Evolutionary conservation across 371 early-diverging fungal genomes (phyloP), one percentile per base, ranked within the genome.

Genomic region (Apophysomyces elegans): DNA sequence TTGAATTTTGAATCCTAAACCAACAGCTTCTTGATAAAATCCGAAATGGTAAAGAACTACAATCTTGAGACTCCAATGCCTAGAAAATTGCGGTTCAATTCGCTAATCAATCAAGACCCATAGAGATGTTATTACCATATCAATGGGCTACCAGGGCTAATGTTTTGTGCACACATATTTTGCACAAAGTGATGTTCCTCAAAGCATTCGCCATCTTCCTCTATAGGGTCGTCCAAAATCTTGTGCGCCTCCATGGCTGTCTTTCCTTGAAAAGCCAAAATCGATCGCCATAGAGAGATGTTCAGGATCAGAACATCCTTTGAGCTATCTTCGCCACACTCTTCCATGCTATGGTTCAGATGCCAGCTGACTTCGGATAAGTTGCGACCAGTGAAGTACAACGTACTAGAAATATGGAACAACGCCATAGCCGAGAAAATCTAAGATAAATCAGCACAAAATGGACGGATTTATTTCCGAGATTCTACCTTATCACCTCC

Each of bases 1-100:
- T 37, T 72, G 64, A 14, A 76, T 71, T 21, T 76, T 72, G 36
- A 74, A 74, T 35, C 82, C 82, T 14, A 75, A 43, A 18, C 70
- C 69, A 11, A 73, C 72, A 14, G 82, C 82, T 59, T 73, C 79
- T 35, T 71, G 57, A 21, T 61, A 66, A 56, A 68, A 74, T 7
- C 79, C 79, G 62, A 75, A 81, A 62, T 78, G 82, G n/a, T 75
- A 73, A n/a, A 81, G 56, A 2, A 76, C 50, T 37, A 81, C 65
- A 56, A 81, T 74, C 44, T 81, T 79, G 56, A 77, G 70, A 32
- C 77, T 69, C 45, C 75, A 76, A 54, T 79, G 74, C 66, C 71
- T 68, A 54, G 32, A 26, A 26, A 26, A 12, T 41, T 37, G 56
- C 32, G 32, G 32, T 26, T 26, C 32, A 26, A 26, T 26, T 26